A percentile compares a stretch with the other conserved stretches of the same genome.
phyloP scores from a whole-genome alignment of 2,329 filamentous ascomycete species.

The Scopulariopsis brevicaulis region DNA sequence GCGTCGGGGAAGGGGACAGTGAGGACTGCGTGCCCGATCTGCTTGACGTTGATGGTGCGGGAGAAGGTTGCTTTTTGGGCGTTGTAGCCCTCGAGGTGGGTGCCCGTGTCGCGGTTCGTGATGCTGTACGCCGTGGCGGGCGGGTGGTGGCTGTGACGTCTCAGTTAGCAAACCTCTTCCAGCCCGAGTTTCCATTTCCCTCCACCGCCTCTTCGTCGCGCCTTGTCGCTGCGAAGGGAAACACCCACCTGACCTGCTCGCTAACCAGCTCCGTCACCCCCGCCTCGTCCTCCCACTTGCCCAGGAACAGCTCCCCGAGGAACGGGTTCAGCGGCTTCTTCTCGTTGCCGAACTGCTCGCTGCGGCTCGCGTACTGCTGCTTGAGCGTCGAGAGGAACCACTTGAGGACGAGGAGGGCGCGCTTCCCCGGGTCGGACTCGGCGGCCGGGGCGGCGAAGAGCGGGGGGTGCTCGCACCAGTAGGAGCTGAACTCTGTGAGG shows the following conservation, averaged over 20 bases:
- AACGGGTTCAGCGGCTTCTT: constrained; percentile 98
- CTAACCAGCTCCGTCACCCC: constrained; percentile 80
- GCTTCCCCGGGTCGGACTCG: constrained; percentile 70
- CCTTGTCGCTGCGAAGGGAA: background rate
- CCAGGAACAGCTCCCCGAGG: constrained; percentile 86
- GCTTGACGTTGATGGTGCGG: constrained; percentile 88
- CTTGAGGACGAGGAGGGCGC: constrained; percentile 78
- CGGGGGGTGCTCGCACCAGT: constrained; percentile 69
- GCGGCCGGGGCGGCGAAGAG: constrained; percentile 73
- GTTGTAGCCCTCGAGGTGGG: constrained; percentile 79
- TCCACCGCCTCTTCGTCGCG: background rate
- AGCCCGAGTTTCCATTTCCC: too few species aligned
- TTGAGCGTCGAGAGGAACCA: constrained; percentile 94
- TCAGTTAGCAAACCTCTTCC: background rate
- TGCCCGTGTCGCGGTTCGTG: constrained; percentile 72
- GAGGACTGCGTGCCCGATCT: constrained; percentile 79
- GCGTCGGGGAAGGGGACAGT: constrained; percentile 46
- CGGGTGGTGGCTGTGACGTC: constrained; percentile 61
- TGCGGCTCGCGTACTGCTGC: constrained; percentile 66
- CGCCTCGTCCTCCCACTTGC: constrained; percentile 73
- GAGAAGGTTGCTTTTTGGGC: constrained; percentile 94
- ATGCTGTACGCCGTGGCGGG: constrained; percentile 93
- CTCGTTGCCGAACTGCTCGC: constrained; percentile 75
- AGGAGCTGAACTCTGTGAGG: constrained; percentile 69
- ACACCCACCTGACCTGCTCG: constrained; percentile 70